Evolutionary conservation across 805 yeast species (phyloP), one percentile per base, ranked within the genome.

Genomic region (Huiozyma sinensis): DNA sequence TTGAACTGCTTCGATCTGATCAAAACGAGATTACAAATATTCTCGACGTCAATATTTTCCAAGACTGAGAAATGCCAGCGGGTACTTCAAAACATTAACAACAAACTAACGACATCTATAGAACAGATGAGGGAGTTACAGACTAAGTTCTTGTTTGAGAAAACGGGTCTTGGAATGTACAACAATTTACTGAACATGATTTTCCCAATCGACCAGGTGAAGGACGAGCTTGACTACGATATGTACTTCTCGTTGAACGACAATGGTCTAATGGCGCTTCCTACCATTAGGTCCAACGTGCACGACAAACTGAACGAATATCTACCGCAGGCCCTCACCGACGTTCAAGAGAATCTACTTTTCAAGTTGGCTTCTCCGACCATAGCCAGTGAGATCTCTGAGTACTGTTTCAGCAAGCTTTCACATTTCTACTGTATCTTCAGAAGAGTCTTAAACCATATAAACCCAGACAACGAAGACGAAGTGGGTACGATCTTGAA

Each of bases 101-200:
- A 54, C 7, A 69, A 72, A n/a, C 40, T 56, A 1, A 60, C 68
- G 1, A 46, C 43, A 1, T 49, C 50, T 9, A 48, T 51, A 6
- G 45, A 51, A n/a, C 48, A 49, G 17, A 57, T 82, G 47, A 64
- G 67, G 4, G 58, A 63, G 7, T 50, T 68, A 6, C 82, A 79
- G 52, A 72, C 71, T 34, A 68, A 66, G 13, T 56, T 63, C 1
- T 60, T 82, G 11, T 61, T 83, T 35, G 62, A 66, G 12, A 73
- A 70, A 36, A 74, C 84, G 27, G 75, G 75, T 0, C 59, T 83
- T 31, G 67, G 66, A n/a, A 75, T 81, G 44, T 77, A 74, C 51
- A 76, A 70, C 56, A 83, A 81, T 55, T 60, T 83, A 41, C 67
- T 81, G 46, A 79, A 80, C 53, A 78, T 83, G 82, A 79, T 83